Percentiles rank a stretch among this genome's conserved stretches.
Evolutionary conservation across 2,329 filamentous ascomycete species (phyloP).

Genomic region (Cercospora sp.): DNA sequence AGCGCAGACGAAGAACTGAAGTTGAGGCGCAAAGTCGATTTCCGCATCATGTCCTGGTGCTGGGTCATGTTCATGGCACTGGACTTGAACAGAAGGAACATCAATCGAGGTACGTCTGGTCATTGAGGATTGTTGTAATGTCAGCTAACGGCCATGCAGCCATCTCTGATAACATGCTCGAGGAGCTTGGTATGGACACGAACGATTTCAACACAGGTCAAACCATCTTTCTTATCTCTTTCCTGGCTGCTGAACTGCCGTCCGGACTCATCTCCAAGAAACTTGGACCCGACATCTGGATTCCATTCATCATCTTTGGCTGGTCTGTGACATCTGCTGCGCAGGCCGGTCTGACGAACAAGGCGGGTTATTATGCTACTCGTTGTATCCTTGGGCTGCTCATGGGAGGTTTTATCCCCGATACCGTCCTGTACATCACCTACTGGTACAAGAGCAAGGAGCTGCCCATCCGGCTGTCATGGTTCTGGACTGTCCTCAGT

Average conservation of each 20-base stretch:
- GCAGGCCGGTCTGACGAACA: constrained; percentile 35
- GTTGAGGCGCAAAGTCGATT: constrained; percentile 33
- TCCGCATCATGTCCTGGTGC: constrained; percentile 30
- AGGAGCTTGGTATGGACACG: constrained; percentile 31
- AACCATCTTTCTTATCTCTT: constrained; percentile 32
- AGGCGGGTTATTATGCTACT: constrained; percentile 40
- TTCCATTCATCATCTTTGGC: constrained; percentile 44
- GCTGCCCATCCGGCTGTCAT: constrained; percentile 45
- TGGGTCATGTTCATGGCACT: constrained; percentile 35
- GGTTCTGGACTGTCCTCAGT: constrained; percentile 43
- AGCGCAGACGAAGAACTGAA: constrained; percentile 46
- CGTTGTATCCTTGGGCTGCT: constrained; percentile 43
- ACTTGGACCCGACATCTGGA: constrained; percentile 48
- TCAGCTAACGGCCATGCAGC: constrained; percentile 36
- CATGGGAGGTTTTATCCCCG: constrained; percentile 42
- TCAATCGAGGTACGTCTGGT: constrained; percentile 24
- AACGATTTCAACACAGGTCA: constrained; percentile 38
- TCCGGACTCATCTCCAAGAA: constrained; percentile 51
- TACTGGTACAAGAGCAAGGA: constrained; percentile 40
- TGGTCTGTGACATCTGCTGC: constrained; percentile 46
- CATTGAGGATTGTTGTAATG: constrained; percentile 46
- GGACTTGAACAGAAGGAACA: constrained; percentile 35
- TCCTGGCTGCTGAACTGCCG: constrained; percentile 44
- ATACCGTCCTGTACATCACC: constrained; percentile 51
- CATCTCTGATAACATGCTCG: constrained; percentile 32